These are phyloP conservation scores for Carex littledalei DNA, from an alignment of 176 grass and related monocot genomes.

Conservation along the genomic window DNA sequence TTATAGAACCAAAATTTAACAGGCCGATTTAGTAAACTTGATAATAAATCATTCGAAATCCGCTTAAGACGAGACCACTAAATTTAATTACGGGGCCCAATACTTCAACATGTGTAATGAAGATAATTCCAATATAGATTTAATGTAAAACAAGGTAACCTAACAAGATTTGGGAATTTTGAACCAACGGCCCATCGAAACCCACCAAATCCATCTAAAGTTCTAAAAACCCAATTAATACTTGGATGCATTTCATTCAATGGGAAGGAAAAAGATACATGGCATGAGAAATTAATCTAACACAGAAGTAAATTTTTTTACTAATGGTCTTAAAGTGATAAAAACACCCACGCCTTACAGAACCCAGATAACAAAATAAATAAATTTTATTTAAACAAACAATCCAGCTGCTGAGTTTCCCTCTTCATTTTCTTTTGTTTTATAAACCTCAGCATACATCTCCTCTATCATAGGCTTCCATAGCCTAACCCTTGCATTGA, in stretches of 20 bases:
- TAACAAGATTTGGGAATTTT: neutral
- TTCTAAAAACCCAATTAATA: neutral
- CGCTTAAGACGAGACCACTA: neutral
- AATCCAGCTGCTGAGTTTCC: conserved; percentile 7
- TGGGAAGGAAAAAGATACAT: neutral
- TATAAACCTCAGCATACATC: conserved; percentile 59
- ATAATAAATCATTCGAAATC: neutral
- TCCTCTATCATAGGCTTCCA: conserved; percentile 96
- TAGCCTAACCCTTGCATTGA: conserved; percentile 71
- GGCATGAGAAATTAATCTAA: neutral
- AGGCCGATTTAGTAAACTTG: neutral
- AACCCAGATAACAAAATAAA: neutral
- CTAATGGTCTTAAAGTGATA: neutral
- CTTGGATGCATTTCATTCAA: neutral
- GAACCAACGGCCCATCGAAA: neutral
- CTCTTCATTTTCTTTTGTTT: conserved; percentile 27
- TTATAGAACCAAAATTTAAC: neutral
- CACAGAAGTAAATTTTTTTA: neutral
- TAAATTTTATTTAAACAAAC: conserved; percentile 9
- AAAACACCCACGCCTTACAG: neutral
- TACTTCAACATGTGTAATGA: neutral
- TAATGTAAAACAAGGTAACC: neutral
- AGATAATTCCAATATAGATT: too few species aligned
- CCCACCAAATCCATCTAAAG: neutral
- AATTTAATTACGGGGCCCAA: neutral